These are phyloP conservation scores for Colletotrichum eremochloae DNA, from an alignment of 2,329 filamentous ascomycete genomes.

Conservation along the genomic window DNA sequence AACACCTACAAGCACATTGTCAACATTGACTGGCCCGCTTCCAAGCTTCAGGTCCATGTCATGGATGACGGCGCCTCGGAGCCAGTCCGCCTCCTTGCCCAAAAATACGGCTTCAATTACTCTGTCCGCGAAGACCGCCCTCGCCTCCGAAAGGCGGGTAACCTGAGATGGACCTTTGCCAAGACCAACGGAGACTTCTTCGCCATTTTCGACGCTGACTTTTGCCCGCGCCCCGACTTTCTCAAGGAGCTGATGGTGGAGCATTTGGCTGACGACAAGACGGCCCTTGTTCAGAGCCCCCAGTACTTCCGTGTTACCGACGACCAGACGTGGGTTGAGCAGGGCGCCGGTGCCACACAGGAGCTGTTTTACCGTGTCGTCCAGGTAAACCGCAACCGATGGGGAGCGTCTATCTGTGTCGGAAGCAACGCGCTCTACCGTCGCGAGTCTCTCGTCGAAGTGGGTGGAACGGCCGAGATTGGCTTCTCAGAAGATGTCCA, in stretches of 20 bases:
- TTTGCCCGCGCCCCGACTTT: constrained; percentile 58
- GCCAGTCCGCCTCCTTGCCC: constrained; percentile 49
- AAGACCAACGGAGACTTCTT: constrained; percentile 56
- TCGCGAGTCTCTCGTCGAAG: constrained; percentile 54
- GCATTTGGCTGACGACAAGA: constrained; percentile 54
- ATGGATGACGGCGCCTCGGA: constrained; percentile 55
- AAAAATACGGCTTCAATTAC: constrained; percentile 54
- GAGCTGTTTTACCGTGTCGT: constrained; percentile 59
- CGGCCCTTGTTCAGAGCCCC: constrained; percentile 57
- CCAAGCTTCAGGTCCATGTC: constrained; percentile 54
- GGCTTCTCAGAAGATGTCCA: constrained; percentile 60
- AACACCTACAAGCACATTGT: constrained; percentile 54
- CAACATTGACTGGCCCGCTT: constrained; percentile 53
- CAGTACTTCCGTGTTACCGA: constrained; percentile 56
- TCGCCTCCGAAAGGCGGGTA: constrained; percentile 57
- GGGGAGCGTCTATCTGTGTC: constrained; percentile 58
- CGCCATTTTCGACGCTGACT: constrained; percentile 58
- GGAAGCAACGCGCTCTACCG: constrained; percentile 59
- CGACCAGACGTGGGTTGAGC: constrained; percentile 59
- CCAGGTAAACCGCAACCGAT: constrained; percentile 56
- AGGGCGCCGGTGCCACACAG: constrained; percentile 57
- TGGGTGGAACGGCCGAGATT: constrained; percentile 58
- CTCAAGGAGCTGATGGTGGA: constrained; percentile 55
- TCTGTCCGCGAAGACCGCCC: constrained; percentile 57
- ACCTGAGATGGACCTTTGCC: constrained; percentile 57